phyloP scores from a whole-genome alignment of 176 grass and related monocot genomes.

The Elymus sibiricus region DNA sequence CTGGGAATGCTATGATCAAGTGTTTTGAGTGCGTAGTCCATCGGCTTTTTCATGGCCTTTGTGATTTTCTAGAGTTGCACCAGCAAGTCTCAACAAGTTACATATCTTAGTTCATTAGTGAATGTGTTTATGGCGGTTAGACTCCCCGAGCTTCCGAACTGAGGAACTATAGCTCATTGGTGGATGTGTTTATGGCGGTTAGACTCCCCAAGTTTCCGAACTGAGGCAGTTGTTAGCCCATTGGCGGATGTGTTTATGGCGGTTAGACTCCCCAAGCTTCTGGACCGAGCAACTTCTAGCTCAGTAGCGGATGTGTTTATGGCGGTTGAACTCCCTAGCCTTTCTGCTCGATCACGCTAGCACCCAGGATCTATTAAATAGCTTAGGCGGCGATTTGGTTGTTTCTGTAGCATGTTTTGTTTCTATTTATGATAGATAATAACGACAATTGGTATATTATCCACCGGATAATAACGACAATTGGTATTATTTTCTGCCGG shows the following conservation, averaged over 20 bases:
- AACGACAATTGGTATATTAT: neutral
- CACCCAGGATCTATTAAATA: neutral
- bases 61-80: neutral
- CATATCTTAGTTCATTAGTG: neutral
- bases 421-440: conserved; percentile 4
- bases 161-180: too few species aligned
- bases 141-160: too few species aligned
- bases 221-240: too few species aligned
- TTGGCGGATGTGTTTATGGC: too few species aligned
- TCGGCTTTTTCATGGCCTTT: neutral
- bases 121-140: neutral
- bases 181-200: neutral
- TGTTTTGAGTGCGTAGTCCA: neutral
- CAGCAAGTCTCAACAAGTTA: neutral
- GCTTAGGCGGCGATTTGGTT: neutral
- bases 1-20: neutral
- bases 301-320: conserved; percentile 12
- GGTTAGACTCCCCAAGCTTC: neutral
- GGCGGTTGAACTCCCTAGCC: neutral
- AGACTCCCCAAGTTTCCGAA: too few species aligned
- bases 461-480: neutral
- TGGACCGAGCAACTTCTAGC: neutral
- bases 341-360: neutral
- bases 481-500: neutral
- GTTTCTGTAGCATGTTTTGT: conserved; percentile 11